Evolutionary conservation across 164 flowering plant species (phyloP), one percentile per base, ranked within the genome.

Genomic region (Nelumbo lutea): DNA sequence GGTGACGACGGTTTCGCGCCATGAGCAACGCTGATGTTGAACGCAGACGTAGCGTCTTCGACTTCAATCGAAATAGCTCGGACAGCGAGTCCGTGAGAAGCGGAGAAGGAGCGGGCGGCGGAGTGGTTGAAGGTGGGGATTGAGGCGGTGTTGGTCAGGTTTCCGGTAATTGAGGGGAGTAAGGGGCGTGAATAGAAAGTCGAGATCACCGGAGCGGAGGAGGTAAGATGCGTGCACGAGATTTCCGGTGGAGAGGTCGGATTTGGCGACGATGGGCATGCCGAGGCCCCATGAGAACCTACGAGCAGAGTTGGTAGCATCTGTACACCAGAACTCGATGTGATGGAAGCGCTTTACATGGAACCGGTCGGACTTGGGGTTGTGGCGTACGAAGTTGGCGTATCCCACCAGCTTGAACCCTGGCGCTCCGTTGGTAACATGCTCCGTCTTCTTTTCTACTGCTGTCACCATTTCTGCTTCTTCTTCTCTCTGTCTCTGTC

Each of bases 281-380:
- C 97, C 97, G 60, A 91, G 87, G 0, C 90, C 96, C 88, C 87
- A 85, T 1, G 93, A 88, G 82, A 92, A 92, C 9, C 97, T 86
- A 3, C 80, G 78, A 42, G 89, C 71, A 5, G 74, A 8, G 77
- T 88, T 91, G 71, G 86, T 86, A 47, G 97, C 97, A 71, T 91
- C 93, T 69, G 80, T 65, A 75, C 84, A 84, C 89, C 89, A 91
- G 79, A 91, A 90, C 77, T 92, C 97, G 47, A 92, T 60, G 73
- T 92, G 97, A 85, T 92, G 94, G 91, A 88, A 92, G 2, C 86
- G 79, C 39, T 70, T 77, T 40, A 86, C 88, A 3, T 58, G 27
- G 85, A 90, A 88, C 0, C 78, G 79, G 71, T 92, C 97, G 38
- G 97, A 88, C 44, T 58, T 75, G 14, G 91, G 97, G 70, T 91